Evolutionary conservation across 176 grass and related monocot genomes (phyloP), one percentile per base, ranked within the genome.

Genomic region (Areca catechu): DNA sequence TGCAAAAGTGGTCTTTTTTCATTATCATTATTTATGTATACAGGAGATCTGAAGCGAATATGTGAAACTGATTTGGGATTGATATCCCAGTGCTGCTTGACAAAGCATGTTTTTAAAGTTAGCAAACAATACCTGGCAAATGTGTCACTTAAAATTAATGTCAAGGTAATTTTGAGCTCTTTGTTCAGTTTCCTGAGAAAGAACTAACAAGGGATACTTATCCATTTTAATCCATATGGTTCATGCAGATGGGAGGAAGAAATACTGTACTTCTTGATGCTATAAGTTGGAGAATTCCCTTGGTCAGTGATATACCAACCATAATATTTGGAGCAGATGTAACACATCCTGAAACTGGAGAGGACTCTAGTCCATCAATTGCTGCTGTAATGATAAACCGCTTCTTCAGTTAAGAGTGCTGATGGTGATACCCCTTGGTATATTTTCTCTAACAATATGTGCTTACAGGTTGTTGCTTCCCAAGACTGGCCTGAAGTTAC

Each of bases 281-380:
- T 15, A 65, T 93, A 73, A 98, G 94, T 77, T 98, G 94, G 94
- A 80, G 78, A 69, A 98, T 93, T 67, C 94, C 94, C 9, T 85
- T 98, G 76, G 94, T 98, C 73, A 98, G 94, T 65, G 94, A 98
- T 73, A 98, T 86, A 70, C 94, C 94, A 50, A 98, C 94, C 14
- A 98, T 98, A 66, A 98, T 98, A 70, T 98, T 98, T 80, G 94
- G 94, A 65, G 94, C 94, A 57, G 94, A 98, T 76, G 94, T 98
- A 43, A 98, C 94, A 14, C 94, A 98, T 81, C 94, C 94, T 74
- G 94, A 98, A 82, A 98, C 94, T 2, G 94, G 94, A 62, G 94
- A 98, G 68, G 94, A 98, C 71, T 93, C 88, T 66, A 90, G 77
- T 55, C 94, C 94, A 57, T 98, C 94, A 53, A 98, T 98, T 69